Evolutionary conservation across 768 basidiomycete species (phyloP).

Genomic region (Pisolithus marmoratus): DNA sequence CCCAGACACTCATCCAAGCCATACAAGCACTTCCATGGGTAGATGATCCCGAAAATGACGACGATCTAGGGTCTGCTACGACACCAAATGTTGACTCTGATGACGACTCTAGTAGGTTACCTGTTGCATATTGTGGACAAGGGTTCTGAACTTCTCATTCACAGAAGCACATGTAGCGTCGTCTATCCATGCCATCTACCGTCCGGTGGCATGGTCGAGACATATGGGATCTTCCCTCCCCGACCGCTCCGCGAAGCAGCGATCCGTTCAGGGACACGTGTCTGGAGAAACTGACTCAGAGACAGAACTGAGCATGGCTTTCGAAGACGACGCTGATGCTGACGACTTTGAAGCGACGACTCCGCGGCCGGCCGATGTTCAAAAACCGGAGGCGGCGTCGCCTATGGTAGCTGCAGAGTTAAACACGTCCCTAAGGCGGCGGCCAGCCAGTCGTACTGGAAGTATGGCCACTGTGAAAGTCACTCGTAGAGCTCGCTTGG

Average conservation of each 20-base stretch:
- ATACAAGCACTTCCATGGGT: conserved; percentile 81
- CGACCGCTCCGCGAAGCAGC: conserved; percentile 6
- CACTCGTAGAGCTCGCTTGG: conserved; percentile 65
- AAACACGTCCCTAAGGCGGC: conserved; percentile 17
- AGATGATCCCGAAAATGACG: conserved; percentile 63
- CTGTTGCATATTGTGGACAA: conserved; percentile 8
- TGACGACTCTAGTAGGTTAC: conserved; percentile 45
- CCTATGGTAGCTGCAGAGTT: conserved; percentile 10
- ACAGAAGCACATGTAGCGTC: conserved; percentile 57
- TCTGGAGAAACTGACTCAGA: conserved; percentile 30
- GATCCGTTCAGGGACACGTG: conserved; percentile 15
- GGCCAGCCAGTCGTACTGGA: conserved; percentile 38
- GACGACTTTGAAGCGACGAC: conserved; percentile 55
- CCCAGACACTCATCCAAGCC: conserved; percentile 85
- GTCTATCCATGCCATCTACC: conserved; percentile 84
- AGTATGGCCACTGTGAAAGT: conserved; percentile 72
- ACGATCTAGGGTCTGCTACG: conserved; percentile 44
- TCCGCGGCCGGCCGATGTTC: conserved; percentile 31
- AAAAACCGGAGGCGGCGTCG: conserved; percentile 7
- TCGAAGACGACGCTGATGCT: conserved; percentile 49
- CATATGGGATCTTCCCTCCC: conserved; percentile 29
- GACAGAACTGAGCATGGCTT: conserved; percentile 28
- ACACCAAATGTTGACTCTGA: conserved; percentile 44
- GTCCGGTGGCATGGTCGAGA: conserved; percentile 68
- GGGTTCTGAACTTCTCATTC: conserved; percentile 3